Evolutionary conservation across 108 stramenopile species (phyloP).

Genomic region (Skeletonema tropicum): DNA sequence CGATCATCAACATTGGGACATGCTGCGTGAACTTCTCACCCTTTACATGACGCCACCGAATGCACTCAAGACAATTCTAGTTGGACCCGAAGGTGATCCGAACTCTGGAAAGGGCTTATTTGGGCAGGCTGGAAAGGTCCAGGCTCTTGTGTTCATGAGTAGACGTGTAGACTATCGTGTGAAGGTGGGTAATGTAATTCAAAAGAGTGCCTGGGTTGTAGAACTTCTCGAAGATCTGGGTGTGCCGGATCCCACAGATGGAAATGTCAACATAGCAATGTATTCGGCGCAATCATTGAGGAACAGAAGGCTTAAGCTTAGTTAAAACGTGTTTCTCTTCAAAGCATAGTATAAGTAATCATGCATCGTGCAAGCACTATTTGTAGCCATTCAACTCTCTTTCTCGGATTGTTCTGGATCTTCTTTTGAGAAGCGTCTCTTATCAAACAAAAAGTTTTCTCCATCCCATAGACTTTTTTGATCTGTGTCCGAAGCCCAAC

Average conservation of each 20-base stretch:
- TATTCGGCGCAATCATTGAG: conserved; percentile 50
- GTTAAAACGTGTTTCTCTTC: not conserved
- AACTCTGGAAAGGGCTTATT: conserved; percentile 82
- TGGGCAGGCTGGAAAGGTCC: conserved; percentile 74
- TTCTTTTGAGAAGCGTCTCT: conserved; percentile 46
- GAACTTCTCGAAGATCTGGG: conserved; percentile 77
- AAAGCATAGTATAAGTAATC: not conserved
- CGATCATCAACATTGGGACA: conserved; percentile 84
- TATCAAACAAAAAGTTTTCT: conserved; percentile 70
- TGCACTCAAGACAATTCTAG: conserved; percentile 81
- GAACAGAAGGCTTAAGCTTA: conserved; percentile 35
- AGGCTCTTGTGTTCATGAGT: conserved; percentile 82
- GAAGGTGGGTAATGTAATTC: conserved; percentile 64
- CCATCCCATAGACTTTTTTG: conserved; percentile 49
- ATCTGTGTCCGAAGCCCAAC: conserved; percentile 2
- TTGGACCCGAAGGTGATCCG: conserved; percentile 83
- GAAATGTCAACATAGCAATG: conserved; percentile 61
- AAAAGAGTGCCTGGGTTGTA: conserved; percentile 74
- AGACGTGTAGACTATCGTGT: conserved; percentile 83
- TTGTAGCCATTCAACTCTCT: not conserved
- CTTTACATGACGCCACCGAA: conserved; percentile 89
- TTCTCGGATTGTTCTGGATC: not conserved
- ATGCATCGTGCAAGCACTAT: not conserved
- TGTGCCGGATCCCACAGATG: conserved; percentile 76
- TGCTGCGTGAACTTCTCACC: conserved; percentile 75